Conservation (phyloP, 2,329 filamentous ascomycete species). For the Thelonectria olida region DNA sequence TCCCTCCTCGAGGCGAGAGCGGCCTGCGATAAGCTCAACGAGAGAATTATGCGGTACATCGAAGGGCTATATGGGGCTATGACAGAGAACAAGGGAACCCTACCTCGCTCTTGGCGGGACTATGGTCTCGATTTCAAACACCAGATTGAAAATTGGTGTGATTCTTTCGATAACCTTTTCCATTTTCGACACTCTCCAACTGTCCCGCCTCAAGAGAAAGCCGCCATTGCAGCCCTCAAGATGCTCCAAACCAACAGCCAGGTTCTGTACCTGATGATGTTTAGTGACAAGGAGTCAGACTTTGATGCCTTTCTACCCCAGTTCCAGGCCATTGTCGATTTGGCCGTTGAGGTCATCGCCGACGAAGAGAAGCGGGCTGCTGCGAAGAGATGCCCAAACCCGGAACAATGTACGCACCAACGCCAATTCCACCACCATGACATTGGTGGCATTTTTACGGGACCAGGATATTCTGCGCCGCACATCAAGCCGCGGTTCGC, state of each 20-base stretch:
- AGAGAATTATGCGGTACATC: slow-evolving; percentile 66
- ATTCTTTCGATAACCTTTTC: slow-evolving; percentile 66
- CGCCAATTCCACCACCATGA: slow-evolving; percentile 25
- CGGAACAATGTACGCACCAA: slow-evolving; percentile 53
- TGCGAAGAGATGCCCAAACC: slow-evolving; percentile 55
- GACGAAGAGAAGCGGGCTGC: slow-evolving; percentile 64
- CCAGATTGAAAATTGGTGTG: slow-evolving; percentile 63
- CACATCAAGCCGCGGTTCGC: slow-evolving; percentile 71
- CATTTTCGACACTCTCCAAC: slow-evolving; percentile 57
- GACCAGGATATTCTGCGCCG: slow-evolving; percentile 54
- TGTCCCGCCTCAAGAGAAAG: slow-evolving; percentile 64
- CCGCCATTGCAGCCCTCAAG: slow-evolving; percentile 68
- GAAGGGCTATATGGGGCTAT: slow-evolving; percentile 61
- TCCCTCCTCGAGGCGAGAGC: slow-evolving; percentile 64
- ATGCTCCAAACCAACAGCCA: slow-evolving; percentile 69
- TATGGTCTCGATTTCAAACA: slow-evolving; percentile 58
- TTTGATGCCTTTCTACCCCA: slow-evolving; percentile 64
- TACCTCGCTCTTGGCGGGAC: slow-evolving; percentile 58
- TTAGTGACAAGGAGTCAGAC: slow-evolving; percentile 65
- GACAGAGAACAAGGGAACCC: slow-evolving; percentile 61
- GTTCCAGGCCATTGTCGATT: slow-evolving; percentile 64
- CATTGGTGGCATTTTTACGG: slow-evolving; percentile 46
- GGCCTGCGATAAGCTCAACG: slow-evolving; percentile 65
- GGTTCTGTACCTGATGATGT: slow-evolving; percentile 68
- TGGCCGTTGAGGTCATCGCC: slow-evolving; percentile 68